Evolutionary conservation across 2,329 filamentous ascomycete species (phyloP), one percentile per base, ranked within the genome.

Genomic region (Claviceps digitariae): DNA sequence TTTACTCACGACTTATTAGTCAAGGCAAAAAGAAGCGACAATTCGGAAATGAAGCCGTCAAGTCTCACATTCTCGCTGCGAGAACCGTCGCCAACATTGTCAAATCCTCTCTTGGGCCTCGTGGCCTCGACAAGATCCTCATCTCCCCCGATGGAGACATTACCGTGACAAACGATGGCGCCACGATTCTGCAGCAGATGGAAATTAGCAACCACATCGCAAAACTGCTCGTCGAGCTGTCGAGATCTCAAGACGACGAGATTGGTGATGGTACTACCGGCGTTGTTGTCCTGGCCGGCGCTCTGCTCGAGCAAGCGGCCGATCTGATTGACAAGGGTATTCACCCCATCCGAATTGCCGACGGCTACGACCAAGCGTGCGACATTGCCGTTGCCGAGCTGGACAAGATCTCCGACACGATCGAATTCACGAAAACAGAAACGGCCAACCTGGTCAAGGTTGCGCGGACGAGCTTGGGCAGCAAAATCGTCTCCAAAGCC

Each of bases 321-420:
- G 93, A 96, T 68, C 81, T 98, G 62, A 97, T 98, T 69, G 94
- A 98, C 79, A 98, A 98, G 81, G 94, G 93, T 67, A 98, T 98
- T 64, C 93, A 98, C 73, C 93, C 93, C 57, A 98, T 98, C 69
- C 81, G 94, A 62, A 97, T 98, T 72, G 94, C 94, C 59, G 93
- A 98, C 71, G 93, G 93, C 52, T 98, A 95, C 73, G 93, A 98
- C 68, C 84, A 95, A 65, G 93, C 93, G 54, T 98, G 94, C 67
- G 94, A 98, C 69, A 91, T 97, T 62, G 93, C 93, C 45, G 87
- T 97, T 53, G 83, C 85, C 31, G 87, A 96, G 73, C 78, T 98
- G 51, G 93, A 98, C 72, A 83, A 81, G 64, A 95, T 98, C 69
- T 90, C 89, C 62, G 94, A 98, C 68, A 82, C 83, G 55, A 90